Evolutionary conservation across 495 filamentous ascomycete species (phyloP), one percentile per base, ranked within the genome.

Genomic region (Penicillium pulvis): DNA sequence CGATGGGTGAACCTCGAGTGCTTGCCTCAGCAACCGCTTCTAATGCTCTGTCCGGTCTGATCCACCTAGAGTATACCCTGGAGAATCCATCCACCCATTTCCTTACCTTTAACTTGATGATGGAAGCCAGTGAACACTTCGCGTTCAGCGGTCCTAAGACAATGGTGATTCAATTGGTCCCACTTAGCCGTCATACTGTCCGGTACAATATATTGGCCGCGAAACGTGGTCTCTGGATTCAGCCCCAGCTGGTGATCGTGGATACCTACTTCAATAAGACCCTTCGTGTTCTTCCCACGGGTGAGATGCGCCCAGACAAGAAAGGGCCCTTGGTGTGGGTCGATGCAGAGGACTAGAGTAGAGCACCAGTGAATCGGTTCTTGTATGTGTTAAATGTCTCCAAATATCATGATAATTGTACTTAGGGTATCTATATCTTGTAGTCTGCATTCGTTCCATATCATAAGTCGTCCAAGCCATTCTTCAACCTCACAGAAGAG

Each of bases 31-130:
- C 85, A 9, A 75, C 75, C 0, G 73, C 84, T 51, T 82, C 68
- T 12, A 59, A 45, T n/a, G 60, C 55, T n/a, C 60, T 79, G 23
- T 61, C 80, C 1, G 73, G 71, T 3, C 57, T 82, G 36, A 73
- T 85, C 4, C 79, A 81, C 41, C 66, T 89, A 19, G 73, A 81
- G 28, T 90, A 96, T 62, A 89, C 85, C 7, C 82, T 98, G 59
- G 94, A 99, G 69, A 99, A 99, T 68, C 90, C 94, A 4, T 96
- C 95, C 3, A 87, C 85, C 66, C 93, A 98, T 66, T 93, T 94
- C 71, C 82, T 99, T 19, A 95, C 92, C 0, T 98, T 99, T 72
- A 90, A 87, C 20, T 68, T 97, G 31, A 83, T 84, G 10, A 97
- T 99, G 92, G 95, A 99, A 61, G 87, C 91, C 1, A 91, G 83